phyloP scores from a whole-genome alignment of 768 basidiomycete species.

The Leccinum rimulosum region DNA sequence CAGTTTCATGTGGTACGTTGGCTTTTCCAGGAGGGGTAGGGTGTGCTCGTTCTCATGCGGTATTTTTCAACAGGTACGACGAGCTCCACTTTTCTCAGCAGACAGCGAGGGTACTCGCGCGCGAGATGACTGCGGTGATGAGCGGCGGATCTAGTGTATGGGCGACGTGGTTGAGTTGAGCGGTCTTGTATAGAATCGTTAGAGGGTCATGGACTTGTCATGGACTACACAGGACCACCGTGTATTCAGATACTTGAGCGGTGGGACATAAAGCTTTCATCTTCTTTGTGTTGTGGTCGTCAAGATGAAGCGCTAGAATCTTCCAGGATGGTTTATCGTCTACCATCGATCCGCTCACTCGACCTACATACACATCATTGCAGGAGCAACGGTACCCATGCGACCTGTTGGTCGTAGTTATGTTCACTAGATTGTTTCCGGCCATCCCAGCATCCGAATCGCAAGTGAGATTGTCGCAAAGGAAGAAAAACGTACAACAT shows the following conservation, averaged over 20 bases:
- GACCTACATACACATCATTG: neutral
- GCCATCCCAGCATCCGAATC: neutral
- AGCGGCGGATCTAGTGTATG: conserved; percentile 42
- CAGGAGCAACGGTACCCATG: neutral
- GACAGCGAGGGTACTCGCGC: conserved; percentile 50
- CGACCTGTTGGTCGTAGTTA: neutral
- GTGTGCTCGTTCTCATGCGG: neutral
- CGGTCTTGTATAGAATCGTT: neutral
- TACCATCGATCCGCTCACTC: no score
- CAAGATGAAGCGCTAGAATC: neutral
- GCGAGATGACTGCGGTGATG: conserved; percentile 48
- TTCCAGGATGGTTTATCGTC: no score
- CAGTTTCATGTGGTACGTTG: conserved; percentile 57
- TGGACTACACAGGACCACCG: neutral
- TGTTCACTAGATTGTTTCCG: neutral
- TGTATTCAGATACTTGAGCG: no score
- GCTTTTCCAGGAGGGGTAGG: neutral
- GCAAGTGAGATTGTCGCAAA: conserved; percentile 10
- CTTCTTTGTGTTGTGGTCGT: neutral
- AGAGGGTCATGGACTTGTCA: neutral
- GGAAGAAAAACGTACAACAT: conserved; percentile 9
- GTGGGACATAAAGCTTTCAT: neutral
- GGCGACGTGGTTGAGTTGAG: conserved; percentile 50
- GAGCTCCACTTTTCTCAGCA: conserved; percentile 64
- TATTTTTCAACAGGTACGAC: conserved; percentile 30